A percentile compares a stretch with the other conserved stretches of the same genome.
phyloP scores from a whole-genome alignment of 2,329 filamentous ascomycete genomes.

The Alternaria burnsii region DNA sequence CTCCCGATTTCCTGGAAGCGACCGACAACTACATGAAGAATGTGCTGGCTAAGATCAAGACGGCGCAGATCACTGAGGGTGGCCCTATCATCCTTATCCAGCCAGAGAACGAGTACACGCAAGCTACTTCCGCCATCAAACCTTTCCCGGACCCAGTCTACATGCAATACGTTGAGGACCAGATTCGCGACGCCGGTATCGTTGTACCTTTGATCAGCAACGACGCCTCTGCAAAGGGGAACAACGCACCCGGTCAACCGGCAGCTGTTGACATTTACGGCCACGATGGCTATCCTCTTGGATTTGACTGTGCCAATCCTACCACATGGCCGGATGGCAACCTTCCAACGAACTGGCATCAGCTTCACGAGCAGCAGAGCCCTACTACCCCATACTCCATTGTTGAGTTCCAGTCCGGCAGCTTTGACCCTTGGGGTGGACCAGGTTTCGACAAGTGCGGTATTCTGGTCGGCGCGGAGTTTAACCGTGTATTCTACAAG shows the following conservation, averaged over 20 bases:
- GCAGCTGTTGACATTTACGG: slow-evolving; percentile 72
- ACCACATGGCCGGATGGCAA: slow-evolving; percentile 65
- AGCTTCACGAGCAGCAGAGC: slow-evolving; percentile 66
- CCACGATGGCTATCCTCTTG: slow-evolving; percentile 69
- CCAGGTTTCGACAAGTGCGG: slow-evolving; percentile 73
- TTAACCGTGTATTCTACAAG: slow-evolving; percentile 81
- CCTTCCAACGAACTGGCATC: slow-evolving; percentile 66
- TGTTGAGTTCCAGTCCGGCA: slow-evolving; percentile 74
- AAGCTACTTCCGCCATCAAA: slow-evolving; percentile 56
- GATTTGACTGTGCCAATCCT: slow-evolving; percentile 68
- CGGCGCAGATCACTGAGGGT: slow-evolving; percentile 81
- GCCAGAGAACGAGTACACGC: slow-evolving; percentile 82
- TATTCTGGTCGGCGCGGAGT: slow-evolving; percentile 73
- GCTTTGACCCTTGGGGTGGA: slow-evolving; percentile 79
- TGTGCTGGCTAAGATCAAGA: slow-evolving; percentile 72
- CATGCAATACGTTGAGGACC: slow-evolving; percentile 74
- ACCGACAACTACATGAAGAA: slow-evolving; percentile 72
- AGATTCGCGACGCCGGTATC: slow-evolving; percentile 72
- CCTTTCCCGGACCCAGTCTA: slow-evolving; percentile 73
- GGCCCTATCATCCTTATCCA: slow-evolving; percentile 82
- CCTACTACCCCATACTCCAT: slow-evolving; percentile 72
- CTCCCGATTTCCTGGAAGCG: slow-evolving; percentile 68
- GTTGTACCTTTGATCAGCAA: slow-evolving; percentile 80
- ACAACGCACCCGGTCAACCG: slow-evolving; percentile 69
- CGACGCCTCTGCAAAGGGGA: slow-evolving; percentile 68